phyloP scores from a whole-genome alignment of 345 rosid genomes.

The Pistacia integerrima region DNA sequence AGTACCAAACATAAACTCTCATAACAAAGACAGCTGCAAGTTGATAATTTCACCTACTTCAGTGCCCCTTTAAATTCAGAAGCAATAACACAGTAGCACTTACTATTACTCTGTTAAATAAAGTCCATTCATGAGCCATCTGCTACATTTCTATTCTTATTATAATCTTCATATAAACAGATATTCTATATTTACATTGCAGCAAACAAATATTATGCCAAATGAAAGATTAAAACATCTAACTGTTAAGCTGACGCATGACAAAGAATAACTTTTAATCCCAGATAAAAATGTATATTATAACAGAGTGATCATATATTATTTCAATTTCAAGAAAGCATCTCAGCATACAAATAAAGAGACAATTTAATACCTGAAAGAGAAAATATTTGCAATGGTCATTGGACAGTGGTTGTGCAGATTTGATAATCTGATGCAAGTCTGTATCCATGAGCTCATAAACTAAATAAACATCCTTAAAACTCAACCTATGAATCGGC shows the following conservation, averaged over 20 bases:
- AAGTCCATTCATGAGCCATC: not conserved
- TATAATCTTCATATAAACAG: not conserved
- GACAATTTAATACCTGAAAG: slow-evolving; percentile 57
- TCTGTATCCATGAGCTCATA: slow-evolving; percentile 95
- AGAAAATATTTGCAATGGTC: slow-evolving; percentile 84
- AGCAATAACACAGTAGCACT: not conserved
- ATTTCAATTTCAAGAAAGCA: not conserved
- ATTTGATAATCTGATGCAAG: slow-evolving; percentile 82
- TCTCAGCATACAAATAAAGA: not conserved
- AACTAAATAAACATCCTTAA: slow-evolving; percentile 85
- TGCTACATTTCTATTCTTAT: not conserved
- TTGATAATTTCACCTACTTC: not conserved
- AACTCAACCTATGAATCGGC: slow-evolving; percentile 55
- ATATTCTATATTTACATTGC: not conserved
- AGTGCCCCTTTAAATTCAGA: not conserved
- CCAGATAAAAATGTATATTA: not conserved
- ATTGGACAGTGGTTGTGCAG: slow-evolving; percentile 66
- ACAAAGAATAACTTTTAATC: not conserved
- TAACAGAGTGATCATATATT: not conserved
- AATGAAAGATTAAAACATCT: not conserved
- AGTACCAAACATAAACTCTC: not conserved
- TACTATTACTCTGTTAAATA: not conserved
- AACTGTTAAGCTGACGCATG: not conserved
- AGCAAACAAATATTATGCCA: not conserved
- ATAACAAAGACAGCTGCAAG: not conserved